Conservation (phyloP, 2,329 filamentous ascomycete genomes). For the Aureobasidium leucospermi region DNA sequence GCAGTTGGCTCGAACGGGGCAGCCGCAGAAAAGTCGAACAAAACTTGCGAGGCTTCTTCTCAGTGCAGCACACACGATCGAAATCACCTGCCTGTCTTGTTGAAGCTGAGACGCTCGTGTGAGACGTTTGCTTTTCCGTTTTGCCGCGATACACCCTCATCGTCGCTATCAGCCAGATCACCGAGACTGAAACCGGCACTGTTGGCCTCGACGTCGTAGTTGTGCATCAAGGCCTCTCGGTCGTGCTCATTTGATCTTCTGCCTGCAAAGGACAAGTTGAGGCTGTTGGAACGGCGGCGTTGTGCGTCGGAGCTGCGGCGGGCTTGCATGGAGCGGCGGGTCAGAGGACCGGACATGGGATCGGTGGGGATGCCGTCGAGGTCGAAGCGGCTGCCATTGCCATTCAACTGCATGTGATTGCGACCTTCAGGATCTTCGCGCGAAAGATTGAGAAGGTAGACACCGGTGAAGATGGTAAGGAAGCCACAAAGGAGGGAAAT, state of each 20-base stretch:
- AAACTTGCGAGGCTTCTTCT: not conserved
- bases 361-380: conserved; percentile 84
- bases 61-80: not conserved
- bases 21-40: not conserved
- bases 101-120: conserved; percentile 7
- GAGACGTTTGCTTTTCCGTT: conserved; percentile 8
- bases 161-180: conserved; percentile 57
- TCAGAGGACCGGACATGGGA: conserved; percentile 80
- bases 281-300: conserved; percentile 51
- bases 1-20: not conserved
- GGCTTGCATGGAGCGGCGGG: conserved; percentile 86
- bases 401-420: conserved; percentile 45
- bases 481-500: conserved; percentile 89
- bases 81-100: conserved; percentile 5
- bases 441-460: conserved; percentile 94
- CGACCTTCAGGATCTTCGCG: conserved; percentile 80
- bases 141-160: conserved; percentile 4
- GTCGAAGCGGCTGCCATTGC: conserved; percentile 37
- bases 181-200: conserved; percentile 57
- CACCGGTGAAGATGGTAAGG: conserved; percentile 87
- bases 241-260: conserved; percentile 44
- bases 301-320: conserved; percentile 54
- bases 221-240: conserved; percentile 75
- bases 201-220: conserved; percentile 77
- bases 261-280: conserved; percentile 23